These are phyloP conservation scores for Carallia pectinifolia DNA, from an alignment of 345 rosid genomes.

Conservation along the genomic window DNA sequence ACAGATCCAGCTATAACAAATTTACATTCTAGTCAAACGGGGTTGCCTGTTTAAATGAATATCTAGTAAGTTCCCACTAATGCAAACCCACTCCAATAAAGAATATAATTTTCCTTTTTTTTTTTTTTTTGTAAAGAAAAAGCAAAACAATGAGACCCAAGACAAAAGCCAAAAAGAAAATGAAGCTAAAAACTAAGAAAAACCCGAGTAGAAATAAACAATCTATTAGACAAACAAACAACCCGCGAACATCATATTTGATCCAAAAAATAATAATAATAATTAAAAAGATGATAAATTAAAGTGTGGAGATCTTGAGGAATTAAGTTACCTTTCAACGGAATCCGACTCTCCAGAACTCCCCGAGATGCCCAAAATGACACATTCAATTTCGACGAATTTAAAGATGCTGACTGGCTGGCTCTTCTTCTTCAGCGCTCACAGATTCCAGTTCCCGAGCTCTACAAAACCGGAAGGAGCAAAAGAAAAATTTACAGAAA, in stretches of 20 bases:
- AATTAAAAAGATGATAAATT: too few species aligned
- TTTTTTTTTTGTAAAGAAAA: not conserved
- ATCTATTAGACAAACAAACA: too few species aligned
- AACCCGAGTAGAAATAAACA: not conserved
- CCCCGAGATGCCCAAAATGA: not conserved
- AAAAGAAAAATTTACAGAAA: too few species aligned
- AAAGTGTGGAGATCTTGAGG: not conserved
- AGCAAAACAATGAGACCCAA: not conserved
- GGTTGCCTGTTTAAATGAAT: not conserved
- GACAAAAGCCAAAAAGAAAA: conserved; percentile 4
- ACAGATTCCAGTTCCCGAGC: not conserved
- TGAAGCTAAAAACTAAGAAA: conserved; percentile 2
- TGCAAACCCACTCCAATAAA: not conserved
- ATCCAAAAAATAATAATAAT: too few species aligned
- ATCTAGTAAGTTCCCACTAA: conserved; percentile 11
- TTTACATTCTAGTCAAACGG: too few species aligned
- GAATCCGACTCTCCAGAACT: not conserved
- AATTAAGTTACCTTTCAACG: not conserved
- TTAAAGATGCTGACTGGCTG: not conserved
- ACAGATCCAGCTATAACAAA: too few species aligned
- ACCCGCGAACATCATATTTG: too few species aligned
- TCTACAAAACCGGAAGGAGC: not conserved
- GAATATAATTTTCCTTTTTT: not conserved
- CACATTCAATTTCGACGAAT: not conserved
- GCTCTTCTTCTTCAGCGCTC: not conserved